Base-by-base conservation (phyloP, 495 filamentous ascomycete genomes). In the Daldinia bambusicola region DNA sequence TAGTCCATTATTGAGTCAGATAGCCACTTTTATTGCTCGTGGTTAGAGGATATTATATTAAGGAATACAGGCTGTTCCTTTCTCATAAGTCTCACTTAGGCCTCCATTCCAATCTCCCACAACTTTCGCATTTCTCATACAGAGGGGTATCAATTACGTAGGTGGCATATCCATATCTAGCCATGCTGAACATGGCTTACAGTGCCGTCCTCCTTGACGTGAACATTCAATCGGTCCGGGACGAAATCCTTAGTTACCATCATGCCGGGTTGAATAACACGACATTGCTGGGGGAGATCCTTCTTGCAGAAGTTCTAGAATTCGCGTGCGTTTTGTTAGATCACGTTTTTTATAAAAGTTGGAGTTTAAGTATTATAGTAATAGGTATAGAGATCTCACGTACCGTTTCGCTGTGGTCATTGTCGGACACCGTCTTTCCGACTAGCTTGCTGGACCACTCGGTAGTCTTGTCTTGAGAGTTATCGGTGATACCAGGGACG, bases 391-490 rank as follows among this genome's bases (percentile, higher is more conserved):
- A 30, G 22, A 14, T 13, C 48, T 48, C 2, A 73, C 82, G 26
- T 65, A 84, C 83, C 20, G 81, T 84, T 69, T 84, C 83, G 50
- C 71, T 76, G 3, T 81, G 78, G n/a, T 72, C 51, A 31, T 76
- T 67, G 0, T 85, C 83, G 14, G 70, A 74, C 5, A 84, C 68
- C 5, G 87, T 92, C 88, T 94, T 94, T 66, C 92, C 92, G 57
- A 89, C 87, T 14, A 95, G 82, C 84, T 93, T 92, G 78, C 84
- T 87, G 45, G 79, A 79, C 92, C 92, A 95, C 67, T 90, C 86
- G 41, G 85, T 80, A 67, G 88, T 88, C 76, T 81, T 78, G 74
- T 86, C 82, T 58, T 74, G 76, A 59, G 80, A 76, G 78, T 83
- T 85, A 75, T 83, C 86, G 68, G 74, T 77, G 81, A 93, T 81